Base-by-base conservation (phyloP, 768 basidiomycete species). In the Tricholoma saponaceum region DNA sequence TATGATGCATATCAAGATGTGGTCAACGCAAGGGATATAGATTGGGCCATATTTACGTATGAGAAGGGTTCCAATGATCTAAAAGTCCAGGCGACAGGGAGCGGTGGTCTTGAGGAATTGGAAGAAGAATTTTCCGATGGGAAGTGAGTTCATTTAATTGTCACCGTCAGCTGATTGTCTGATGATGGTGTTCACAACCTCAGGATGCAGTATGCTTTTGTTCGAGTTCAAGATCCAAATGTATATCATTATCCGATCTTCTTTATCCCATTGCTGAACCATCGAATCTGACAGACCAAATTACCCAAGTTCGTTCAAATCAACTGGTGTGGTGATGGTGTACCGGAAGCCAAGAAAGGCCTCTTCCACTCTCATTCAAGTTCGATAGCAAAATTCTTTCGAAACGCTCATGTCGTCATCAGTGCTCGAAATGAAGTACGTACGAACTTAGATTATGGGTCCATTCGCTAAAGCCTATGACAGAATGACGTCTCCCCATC, bases 321-420 rank as follows among this genome's bases (percentile, higher is more conserved):
- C 72, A 92, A 94, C 66, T 97, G 96, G 95, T 94, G 93, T 64
- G 96, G 96, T 44, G 95, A 96, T 66, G 96, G 96, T 57, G 96
- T 98, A 1, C 96, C 96, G 12, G 92, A 87, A 69, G 79, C 79
- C 18, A 89, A 91, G 72, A 98, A 98, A 70, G 96, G 96, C 7
- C 79, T 97, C 22, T 96, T 96, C 76, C 88, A 92, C 66, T 87
- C 85, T 7, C 95, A 98, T 70, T 84, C 93, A 6, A 80, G 82
- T 46, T 81, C 92, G 1, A 89, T 98, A 8, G 81, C 86, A 41
- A 83, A 77, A 56, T 95, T 89, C 70, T 78, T 98, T 46, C 85
- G 85, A 5, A 92, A 91, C 39, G 83, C 87, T 0, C 94, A 96
- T 68, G 88, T 95, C 61, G 89, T 91, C 20, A 82, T 95, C 72